These are phyloP conservation scores for Aspergillus leporis DNA, from an alignment of 495 filamentous ascomycete genomes.

Conservation along the genomic window DNA sequence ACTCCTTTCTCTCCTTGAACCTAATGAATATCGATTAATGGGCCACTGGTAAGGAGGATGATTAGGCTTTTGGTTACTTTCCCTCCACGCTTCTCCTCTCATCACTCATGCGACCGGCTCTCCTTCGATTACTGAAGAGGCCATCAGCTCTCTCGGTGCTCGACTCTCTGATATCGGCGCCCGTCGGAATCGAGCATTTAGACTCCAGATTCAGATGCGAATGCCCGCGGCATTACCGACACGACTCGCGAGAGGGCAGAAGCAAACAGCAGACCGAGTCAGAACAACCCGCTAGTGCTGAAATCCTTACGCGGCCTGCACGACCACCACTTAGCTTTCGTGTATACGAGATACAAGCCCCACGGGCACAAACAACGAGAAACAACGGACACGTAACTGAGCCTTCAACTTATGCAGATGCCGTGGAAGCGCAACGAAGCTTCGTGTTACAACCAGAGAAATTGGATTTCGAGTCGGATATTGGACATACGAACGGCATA, in stretches of 20 bases:
- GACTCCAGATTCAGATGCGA: slow-evolving; percentile 20
- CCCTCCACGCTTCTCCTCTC: slow-evolving; percentile 20
- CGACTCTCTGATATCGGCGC: slow-evolving; percentile 38
- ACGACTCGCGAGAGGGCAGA: slow-evolving; percentile 10
- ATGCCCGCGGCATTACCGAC: slow-evolving; percentile 36
- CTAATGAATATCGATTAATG: slow-evolving; percentile 2
- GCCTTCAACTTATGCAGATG: not conserved
- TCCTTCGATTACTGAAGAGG: slow-evolving; percentile 55
- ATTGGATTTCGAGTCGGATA: slow-evolving; percentile 54
- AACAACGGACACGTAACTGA: not conserved
- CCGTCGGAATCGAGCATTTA: slow-evolving; percentile 42
- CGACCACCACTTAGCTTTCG: slow-evolving; percentile 30
- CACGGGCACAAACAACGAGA: slow-evolving; percentile 1
- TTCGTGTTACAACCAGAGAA: slow-evolving; percentile 33
- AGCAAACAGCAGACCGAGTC: slow-evolving; percentile 6
- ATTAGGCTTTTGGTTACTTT: slow-evolving; percentile 19
- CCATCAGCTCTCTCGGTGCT: slow-evolving; percentile 53
- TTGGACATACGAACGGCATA: slow-evolving; percentile 39
- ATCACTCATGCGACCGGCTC: slow-evolving; percentile 52
- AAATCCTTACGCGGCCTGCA: slow-evolving; percentile 4
- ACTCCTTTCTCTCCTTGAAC: slow-evolving; percentile 1
- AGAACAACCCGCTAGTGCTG: slow-evolving; percentile 2
- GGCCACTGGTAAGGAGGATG: slow-evolving; percentile 29
- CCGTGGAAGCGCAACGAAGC: slow-evolving; percentile 5
- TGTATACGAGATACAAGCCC: slow-evolving; percentile 31